Conservation (phyloP, 1,139 yeast genomes). For the Yamadazyma friedrichii region DNA sequence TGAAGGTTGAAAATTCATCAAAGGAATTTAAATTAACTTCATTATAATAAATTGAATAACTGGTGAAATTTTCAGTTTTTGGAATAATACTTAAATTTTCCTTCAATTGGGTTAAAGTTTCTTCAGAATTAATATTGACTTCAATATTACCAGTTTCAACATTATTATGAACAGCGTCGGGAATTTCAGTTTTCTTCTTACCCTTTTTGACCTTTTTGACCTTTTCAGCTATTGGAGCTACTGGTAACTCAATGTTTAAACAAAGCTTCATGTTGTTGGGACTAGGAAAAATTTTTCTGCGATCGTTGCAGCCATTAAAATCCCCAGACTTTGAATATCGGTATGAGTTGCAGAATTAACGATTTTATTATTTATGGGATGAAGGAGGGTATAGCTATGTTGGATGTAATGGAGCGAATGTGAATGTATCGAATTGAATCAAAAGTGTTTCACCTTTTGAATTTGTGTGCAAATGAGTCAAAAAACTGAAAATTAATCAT, state of each 20-base stretch:
- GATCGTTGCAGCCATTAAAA: constrained; percentile 4
- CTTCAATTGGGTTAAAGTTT: constrained; percentile 57
- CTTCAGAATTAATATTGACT: constrained; percentile 30
- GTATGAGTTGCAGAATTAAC: too few species aligned
- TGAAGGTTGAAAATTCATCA: constrained; percentile 35
- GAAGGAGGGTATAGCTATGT: too few species aligned
- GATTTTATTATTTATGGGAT: too few species aligned
- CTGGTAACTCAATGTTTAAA: constrained; percentile 1
- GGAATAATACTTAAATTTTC: constrained; percentile 57
- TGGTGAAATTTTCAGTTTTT: constrained; percentile 58
- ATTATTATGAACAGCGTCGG: background rate
- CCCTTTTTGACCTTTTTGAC: constrained; percentile 4
- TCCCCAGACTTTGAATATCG: too few species aligned
- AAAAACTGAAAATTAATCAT: too few species aligned
- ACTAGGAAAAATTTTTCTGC: constrained; percentile 6
- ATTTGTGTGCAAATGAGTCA: too few species aligned
- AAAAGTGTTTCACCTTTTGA: too few species aligned
- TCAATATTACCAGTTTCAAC: constrained; percentile 4
- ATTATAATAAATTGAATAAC: constrained; percentile 49
- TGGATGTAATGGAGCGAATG: too few species aligned
- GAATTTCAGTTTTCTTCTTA: constrained; percentile 2
- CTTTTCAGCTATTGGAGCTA: background rate
- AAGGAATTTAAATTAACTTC: constrained; percentile 34
- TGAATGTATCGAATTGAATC: too few species aligned
- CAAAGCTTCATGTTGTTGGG: background rate